These are phyloP conservation scores for Cynanchum wilfordii DNA, from an alignment of 257 asterid genomes.

Conservation along the genomic window DNA sequence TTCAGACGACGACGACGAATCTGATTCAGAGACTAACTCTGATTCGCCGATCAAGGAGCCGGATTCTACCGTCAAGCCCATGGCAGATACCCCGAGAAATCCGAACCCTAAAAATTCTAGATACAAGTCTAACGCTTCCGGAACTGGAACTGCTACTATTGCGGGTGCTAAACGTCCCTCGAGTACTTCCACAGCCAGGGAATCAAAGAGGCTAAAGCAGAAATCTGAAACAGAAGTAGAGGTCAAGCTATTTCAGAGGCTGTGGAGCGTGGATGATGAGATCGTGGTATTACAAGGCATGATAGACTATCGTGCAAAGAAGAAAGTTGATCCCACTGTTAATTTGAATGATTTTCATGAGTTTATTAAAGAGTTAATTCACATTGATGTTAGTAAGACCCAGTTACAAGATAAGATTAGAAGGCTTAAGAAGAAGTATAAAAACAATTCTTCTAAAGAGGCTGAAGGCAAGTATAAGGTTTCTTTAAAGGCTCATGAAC, in stretches of 20 bases:
- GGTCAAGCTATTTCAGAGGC: conserved; percentile 39
- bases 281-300: conserved; percentile 47
- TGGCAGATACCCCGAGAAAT: conserved; percentile 21
- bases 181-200: conserved; percentile 24
- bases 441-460: too few species aligned
- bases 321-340: conserved; percentile 33
- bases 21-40: conserved; percentile 43
- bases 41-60: conserved; percentile 18
- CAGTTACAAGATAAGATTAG: conserved; percentile 58
- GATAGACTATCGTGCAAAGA: conserved; percentile 34
- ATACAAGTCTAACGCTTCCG: conserved; percentile 26
- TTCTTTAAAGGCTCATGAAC: too few species aligned
- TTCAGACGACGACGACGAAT: conserved; percentile 24
- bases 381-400: conserved; percentile 27
- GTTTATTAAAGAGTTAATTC: conserved; percentile 41
- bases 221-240: conserved; percentile 24
- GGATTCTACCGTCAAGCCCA: conserved; percentile 22
- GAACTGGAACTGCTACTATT: conserved; percentile 12
- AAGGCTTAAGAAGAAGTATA: too few species aligned
- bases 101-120: conserved; percentile 19
- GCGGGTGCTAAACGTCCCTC: conserved; percentile 37
- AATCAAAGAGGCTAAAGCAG: too few species aligned
- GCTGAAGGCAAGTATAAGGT: too few species aligned
- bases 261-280: conserved; percentile 67
- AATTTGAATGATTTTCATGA: conserved; percentile 44